Evolutionary conservation across 139 green algal genomes (phyloP), one percentile per base, ranked within the genome.

Genomic region (Desmodesmus armatus): DNA sequence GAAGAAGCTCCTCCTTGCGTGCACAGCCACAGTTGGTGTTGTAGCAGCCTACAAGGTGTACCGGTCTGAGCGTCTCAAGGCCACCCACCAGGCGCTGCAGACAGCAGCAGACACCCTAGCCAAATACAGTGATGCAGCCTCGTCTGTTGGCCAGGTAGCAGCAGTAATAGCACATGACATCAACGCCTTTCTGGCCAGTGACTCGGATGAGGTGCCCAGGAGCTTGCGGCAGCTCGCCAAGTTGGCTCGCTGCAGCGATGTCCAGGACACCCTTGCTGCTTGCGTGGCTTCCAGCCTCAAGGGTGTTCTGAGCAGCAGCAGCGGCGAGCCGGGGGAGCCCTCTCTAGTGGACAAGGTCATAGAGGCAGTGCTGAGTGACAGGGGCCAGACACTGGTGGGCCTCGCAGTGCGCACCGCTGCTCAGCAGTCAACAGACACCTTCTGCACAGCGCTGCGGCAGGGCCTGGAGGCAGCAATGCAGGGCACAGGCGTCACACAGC

Each of bases 201-300:
- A 82, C 27, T 33, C 55, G 17, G 82, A 87, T 0, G 82, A 87
- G 41, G 67, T 87, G 29, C 82, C 82, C 2, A 49, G 37, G 25
- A 87, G 82, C 62, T 39, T 87, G 53, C 44, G 60, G 40, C 82
- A 87, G 82, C 72, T 87, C 2, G 82, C 43, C 17, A 82, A 82
- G 58, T 72, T 87, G 27, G 82, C 37, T 11, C 55, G 43, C 21
- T 76, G 29, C n/a, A 27, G 27, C 6, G 82, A 87, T 31, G 37
- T 87, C 31, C 71, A 82, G 25, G 82, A 63, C 31, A 76, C 71
- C 3, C 40, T 87, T 13, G 15, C 53, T 40, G 58, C 82, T 31
- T 76, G 71, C 74, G 71, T 87, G 7, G 53, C 80, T 31, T 78
- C 80, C 31, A 39, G 31, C 39, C 47, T 71, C 21, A 55, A 58